Conservation (phyloP, 2,329 filamentous ascomycete species). For the Aspergillus ochraceus region DNA sequence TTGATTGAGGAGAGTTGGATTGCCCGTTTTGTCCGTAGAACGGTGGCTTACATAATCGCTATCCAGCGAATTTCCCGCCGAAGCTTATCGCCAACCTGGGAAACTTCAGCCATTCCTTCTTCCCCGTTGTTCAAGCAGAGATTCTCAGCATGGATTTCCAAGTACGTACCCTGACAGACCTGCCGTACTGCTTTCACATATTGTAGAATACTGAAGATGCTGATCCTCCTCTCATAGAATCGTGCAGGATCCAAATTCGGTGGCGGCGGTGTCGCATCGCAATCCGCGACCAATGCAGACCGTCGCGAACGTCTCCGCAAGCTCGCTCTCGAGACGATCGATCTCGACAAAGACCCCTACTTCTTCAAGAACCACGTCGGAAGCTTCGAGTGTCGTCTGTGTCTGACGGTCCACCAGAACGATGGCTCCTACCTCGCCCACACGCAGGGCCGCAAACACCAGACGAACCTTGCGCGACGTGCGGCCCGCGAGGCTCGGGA, state of each 20-base stretch:
- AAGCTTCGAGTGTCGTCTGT: constrained; percentile 95
- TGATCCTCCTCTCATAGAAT: constrained; percentile 59
- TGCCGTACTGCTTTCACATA: neutral
- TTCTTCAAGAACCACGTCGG: constrained; percentile 99
- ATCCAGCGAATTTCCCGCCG: neutral
- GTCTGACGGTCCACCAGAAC: constrained; percentile 96
- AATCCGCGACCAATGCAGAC: constrained; percentile 92
- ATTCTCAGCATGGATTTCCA: constrained; percentile 7
- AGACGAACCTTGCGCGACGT: constrained; percentile 93
- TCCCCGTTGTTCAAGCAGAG: neutral
- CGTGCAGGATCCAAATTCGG: constrained; percentile 97
- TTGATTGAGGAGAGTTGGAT: neutral
- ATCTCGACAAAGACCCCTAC: constrained; percentile 98
- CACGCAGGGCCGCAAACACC: constrained; percentile 97
- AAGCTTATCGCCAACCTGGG: neutral
- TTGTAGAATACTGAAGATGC: constrained; percentile 2
- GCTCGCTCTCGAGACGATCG: constrained; percentile 97
- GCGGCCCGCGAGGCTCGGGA: constrained; percentile 95
- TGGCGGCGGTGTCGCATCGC: constrained; percentile 91
- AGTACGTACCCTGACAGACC: neutral
- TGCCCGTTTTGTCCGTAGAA: neutral
- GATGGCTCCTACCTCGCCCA: constrained; percentile 98
- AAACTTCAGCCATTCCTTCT: neutral
- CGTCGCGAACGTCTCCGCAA: constrained; percentile 95
- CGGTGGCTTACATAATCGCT: neutral